These are phyloP conservation scores for Spergularia marina DNA, from an alignment of 148 eudicot genomes.

Conservation along the genomic window DNA sequence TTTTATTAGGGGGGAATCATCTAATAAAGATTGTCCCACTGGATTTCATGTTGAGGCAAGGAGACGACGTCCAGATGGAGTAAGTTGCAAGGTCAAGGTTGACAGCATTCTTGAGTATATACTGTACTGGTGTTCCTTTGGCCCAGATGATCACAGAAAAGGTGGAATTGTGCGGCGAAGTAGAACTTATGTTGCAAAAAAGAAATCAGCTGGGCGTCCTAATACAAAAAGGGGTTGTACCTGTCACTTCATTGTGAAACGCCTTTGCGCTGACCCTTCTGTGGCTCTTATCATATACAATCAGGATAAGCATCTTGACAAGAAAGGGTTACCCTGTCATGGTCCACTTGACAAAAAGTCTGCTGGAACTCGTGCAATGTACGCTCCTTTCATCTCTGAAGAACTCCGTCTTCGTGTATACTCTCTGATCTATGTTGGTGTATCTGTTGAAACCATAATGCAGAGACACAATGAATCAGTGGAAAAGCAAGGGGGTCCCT, in stretches of 20 bases:
- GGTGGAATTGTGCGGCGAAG: constrained; percentile 94
- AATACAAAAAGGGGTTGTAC: constrained; percentile 97
- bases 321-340: constrained; percentile 83
- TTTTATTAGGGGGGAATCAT: constrained; percentile 87
- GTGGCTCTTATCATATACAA: constrained; percentile 82
- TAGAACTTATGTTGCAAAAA: constrained; percentile 65
- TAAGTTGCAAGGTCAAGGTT: constrained; percentile 74
- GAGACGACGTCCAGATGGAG: constrained; percentile 51
- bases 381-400: constrained; percentile 91
- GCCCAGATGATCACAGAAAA: constrained; percentile 88
- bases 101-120: constrained; percentile 95
- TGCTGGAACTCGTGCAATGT: constrained; percentile 91
- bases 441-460: constrained; percentile 93
- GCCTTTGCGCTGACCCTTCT: constrained; percentile 79
- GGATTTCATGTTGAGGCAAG: constrained; percentile 95
- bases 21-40: constrained; percentile 80
- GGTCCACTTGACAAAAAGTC: constrained; percentile 88
- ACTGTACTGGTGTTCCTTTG: constrained; percentile 98
- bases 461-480: constrained; percentile 90
- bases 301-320: constrained; percentile 85
- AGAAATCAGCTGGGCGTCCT: constrained; percentile 82
- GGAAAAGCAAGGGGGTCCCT: constrained; percentile 87
- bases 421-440: constrained; percentile 83
- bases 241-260: constrained; percentile 90
- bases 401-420: constrained; percentile 83